Evolutionary conservation across 768 basidiomycete genomes (phyloP).

Genomic region (Cyathus striatus): DNA sequence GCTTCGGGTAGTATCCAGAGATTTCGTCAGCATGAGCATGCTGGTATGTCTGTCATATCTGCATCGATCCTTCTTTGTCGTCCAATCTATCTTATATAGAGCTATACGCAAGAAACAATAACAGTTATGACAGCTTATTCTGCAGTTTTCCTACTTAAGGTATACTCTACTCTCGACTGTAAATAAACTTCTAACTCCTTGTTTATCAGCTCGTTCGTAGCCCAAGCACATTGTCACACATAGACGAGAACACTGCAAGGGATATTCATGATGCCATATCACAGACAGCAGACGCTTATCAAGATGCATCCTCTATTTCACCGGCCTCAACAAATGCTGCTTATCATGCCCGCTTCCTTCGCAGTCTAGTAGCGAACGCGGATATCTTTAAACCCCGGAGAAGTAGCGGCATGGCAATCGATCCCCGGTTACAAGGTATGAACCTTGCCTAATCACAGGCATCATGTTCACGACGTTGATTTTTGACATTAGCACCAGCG

Average conservation of each 20-base stretch:
- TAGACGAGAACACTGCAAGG: constrained; percentile 55
- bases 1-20: constrained; percentile 65
- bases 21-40: constrained; percentile 70
- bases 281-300: constrained; percentile 73
- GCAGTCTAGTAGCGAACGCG: constrained; percentile 61
- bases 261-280: constrained; percentile 65
- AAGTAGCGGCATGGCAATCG: constrained; percentile 40
- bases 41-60: constrained; percentile 41
- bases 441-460: constrained; percentile 8
- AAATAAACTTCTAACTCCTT: constrained; percentile 3
- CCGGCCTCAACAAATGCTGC: constrained; percentile 62
- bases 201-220: constrained; percentile 60
- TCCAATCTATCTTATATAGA: constrained; percentile 36
- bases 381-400: constrained; percentile 40
- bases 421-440: constrained; percentile 53
- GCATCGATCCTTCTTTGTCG: neutral
- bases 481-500: no score
- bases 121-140: constrained; percentile 85
- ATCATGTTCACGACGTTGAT: constrained; percentile 6
- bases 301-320: constrained; percentile 60
- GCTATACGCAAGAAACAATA: constrained; percentile 81
- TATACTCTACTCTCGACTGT: constrained; percentile 19
- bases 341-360: constrained; percentile 76
- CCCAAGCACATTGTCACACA: constrained; percentile 48
- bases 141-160: constrained; percentile 76